These are phyloP conservation scores for Botrytis byssoidea DNA, from an alignment of 2,329 filamentous ascomycete species.

Conservation along the genomic window DNA sequence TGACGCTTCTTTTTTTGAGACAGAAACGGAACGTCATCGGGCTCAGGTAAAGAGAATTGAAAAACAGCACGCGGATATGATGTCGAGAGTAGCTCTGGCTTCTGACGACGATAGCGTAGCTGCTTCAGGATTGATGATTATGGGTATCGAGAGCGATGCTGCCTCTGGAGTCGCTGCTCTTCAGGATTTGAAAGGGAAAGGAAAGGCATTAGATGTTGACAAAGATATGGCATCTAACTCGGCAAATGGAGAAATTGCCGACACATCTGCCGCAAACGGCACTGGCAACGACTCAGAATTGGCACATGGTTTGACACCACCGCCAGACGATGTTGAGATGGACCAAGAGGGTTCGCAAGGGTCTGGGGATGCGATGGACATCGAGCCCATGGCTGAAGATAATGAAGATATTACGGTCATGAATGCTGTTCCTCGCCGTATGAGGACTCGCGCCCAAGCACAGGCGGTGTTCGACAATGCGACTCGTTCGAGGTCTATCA, in stretches of 20 bases:
- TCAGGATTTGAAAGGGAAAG: constrained; percentile 7
- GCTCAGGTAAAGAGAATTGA: constrained; percentile 26
- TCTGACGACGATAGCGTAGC: constrained; percentile 30
- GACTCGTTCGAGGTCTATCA: constrained; percentile 38
- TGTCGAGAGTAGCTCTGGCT: constrained; percentile 32
- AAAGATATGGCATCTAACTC: not conserved
- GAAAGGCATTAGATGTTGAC: constrained; percentile 5
- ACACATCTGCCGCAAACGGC: not conserved
- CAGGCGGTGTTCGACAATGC: constrained; percentile 43
- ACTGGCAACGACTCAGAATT: not conserved
- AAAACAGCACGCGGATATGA: constrained; percentile 34
- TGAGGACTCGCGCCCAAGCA: constrained; percentile 55
- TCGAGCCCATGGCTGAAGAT: constrained; percentile 36
- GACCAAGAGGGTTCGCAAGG: constrained; percentile 18
- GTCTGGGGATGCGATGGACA: constrained; percentile 4
- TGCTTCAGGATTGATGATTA: constrained; percentile 17
- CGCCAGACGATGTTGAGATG: constrained; percentile 22
- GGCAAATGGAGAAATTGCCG: not conserved
- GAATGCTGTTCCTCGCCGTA: constrained; percentile 47
- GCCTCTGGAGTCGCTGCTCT: constrained; percentile 4
- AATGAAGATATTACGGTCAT: constrained; percentile 45
- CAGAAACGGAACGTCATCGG: constrained; percentile 33
- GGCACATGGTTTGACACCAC: not conserved
- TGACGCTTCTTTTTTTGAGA: constrained; percentile 52
- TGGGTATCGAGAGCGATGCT: constrained; percentile 15